Base-by-base conservation (phyloP, 371 early-diverging fungal genomes). In the Apophysomyces variabilis region DNA sequence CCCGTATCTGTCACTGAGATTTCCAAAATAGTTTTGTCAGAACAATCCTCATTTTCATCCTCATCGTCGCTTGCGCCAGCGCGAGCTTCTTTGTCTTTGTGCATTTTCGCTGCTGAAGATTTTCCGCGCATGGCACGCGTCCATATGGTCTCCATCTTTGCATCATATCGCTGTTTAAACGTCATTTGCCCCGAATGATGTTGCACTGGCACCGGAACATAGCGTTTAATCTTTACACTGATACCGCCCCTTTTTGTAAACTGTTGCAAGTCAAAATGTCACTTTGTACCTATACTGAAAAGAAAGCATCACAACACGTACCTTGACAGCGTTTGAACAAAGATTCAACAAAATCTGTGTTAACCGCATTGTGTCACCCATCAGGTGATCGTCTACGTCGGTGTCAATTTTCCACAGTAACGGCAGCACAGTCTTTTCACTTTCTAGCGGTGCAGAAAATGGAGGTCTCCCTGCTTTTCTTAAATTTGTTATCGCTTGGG, bases 251-350 rank as follows among this genome's bases (percentile, higher is more conserved):
- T 65, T 69, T 81, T 74, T 38, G 84, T 77, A 73, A 83, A 76
- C 80, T 84, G 57, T 7, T 21, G 5, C 47, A 47, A 11, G 21
- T 7, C 21, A 50, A 21, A 9, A 50, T 21, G 54, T 61, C 54
- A n/a, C 3, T 38, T 5, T 50, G 11, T 60, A 14, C 13, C 45
- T 67, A 3, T 62, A 74, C 0, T 41, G 11, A 1, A 4, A 8
- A 41, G 5, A 13, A 11, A 13, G 2, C 13, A 41, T 41, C 13
- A 8, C 13, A 41, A 41, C 11, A 41, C 41, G 13, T 70, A 84
- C 85, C 70, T 87, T 87, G 62, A 87, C 82, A 0, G 87, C 85
- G 70, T 87, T 87, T 7, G 87, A 85, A 61, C 85, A 87, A 21
- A 87, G 68, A 58, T 87, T 87, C 58, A 87, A 69, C 39, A 87